Base-by-base conservation (phyloP, 2,329 filamentous ascomycete species). In the Ascochyta lentis region DNA sequence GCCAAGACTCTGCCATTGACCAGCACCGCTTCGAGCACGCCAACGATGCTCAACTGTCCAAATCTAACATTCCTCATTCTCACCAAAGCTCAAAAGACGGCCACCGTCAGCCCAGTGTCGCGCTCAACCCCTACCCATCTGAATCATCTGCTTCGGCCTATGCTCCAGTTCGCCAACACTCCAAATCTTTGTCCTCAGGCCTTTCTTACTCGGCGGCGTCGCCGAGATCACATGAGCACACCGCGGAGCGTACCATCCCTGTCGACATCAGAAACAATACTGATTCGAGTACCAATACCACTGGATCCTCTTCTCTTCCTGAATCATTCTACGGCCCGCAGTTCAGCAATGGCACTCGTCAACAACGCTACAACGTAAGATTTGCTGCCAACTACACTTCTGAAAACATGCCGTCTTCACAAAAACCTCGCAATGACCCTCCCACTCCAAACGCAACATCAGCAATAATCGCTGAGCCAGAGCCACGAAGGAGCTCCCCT, bases 291-390 rank as follows among this genome's bases (percentile, higher is more conserved):
- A n/a, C 39, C 16, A 60, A 54, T 34, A 56, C 47, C 39, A 42
- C 49, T 9, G 45, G 55, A 7, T 49, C 56, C 1, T 55, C 63
- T 31, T 47, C 49, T 24, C 16, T 52, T 31, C 58, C 29, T 29
- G 59, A 44, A 31, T 55, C 34, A 13, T 49, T 49, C 15, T 49
- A 54, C 13, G 50, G 54, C 15, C 54, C 59, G 15, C 41, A 58
- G 38, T 54, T 53, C 48, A 57, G 39, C 33, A 56, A 38, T n/a
- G 53, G 53, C 13, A 59, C 62, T 15, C 64, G 64, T 27, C 63
- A 65, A 39, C 62, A 65, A 42, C 65, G 65, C 37, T 68, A 65
- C 60, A 68, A 68, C 64, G 65, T 68, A 22, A 62, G 65, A 34
- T 68, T 68, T 37, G 64, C 62, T 29, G 63, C 60, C 10, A 63